phyloP scores from a whole-genome alignment of 2,329 filamentous ascomycete species.

The Mollisiaceae sp. region DNA sequence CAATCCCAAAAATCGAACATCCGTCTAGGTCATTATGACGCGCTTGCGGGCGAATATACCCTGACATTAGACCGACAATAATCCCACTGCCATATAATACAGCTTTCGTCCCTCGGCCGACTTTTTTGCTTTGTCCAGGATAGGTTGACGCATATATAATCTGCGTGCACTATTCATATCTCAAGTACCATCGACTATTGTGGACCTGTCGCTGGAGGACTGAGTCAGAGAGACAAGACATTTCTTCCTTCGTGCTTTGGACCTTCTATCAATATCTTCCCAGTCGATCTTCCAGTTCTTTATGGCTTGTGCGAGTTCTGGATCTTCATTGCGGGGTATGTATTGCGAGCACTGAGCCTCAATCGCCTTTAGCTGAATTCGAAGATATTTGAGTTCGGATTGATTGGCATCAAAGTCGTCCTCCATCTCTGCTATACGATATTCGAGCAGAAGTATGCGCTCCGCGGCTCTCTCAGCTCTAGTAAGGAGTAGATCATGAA shows the following conservation, averaged over 20 bases:
- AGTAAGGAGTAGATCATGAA: slow-evolving; percentile 64
- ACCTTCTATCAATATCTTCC: slow-evolving; percentile 53
- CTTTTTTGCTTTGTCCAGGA: background rate
- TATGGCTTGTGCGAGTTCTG: slow-evolving; percentile 63
- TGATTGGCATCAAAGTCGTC: slow-evolving; percentile 61
- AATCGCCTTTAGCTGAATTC: slow-evolving; percentile 66
- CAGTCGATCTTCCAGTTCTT: slow-evolving; percentile 67
- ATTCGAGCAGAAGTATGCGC: slow-evolving; percentile 64
- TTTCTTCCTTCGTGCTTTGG: slow-evolving; percentile 36
- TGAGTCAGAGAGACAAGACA: slow-evolving; percentile 8
- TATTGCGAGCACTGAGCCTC: slow-evolving; percentile 60
- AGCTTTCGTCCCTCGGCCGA: background rate
- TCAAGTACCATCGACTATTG: slow-evolving; percentile 4
- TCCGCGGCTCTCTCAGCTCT: slow-evolving; percentile 62
- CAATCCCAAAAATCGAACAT: too few relatives aligned
- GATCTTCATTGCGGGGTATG: slow-evolving; percentile 55
- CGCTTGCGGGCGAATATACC: too few relatives aligned
- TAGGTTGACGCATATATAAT: background rate
- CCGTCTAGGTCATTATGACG: too few relatives aligned
- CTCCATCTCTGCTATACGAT: slow-evolving; percentile 63
- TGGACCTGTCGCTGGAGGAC: background rate
- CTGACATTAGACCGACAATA: too few relatives aligned
- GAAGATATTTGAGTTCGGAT: slow-evolving; percentile 64
- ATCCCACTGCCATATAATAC: too few relatives aligned
- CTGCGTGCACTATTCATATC: background rate